A percentile compares a stretch with the other conserved stretches of the same genome.
These are phyloP conservation scores for Tolypocladium inflatum DNA, from an alignment of 2,329 filamentous ascomycete genomes.

Conservation along the genomic window DNA sequence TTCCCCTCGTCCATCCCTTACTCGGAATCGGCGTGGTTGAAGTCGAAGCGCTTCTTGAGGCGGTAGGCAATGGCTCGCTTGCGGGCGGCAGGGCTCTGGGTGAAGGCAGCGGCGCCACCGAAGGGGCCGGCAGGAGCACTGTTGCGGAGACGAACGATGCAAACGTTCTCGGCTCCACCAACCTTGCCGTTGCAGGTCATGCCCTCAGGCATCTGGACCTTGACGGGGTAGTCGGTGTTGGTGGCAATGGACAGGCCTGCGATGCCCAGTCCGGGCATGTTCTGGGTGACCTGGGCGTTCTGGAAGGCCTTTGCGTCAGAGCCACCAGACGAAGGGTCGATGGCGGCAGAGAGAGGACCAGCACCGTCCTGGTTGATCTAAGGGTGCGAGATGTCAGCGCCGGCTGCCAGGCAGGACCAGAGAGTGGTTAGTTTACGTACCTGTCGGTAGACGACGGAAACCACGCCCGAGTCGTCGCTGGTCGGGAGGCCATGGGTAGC, in stretches of 20 bases:
- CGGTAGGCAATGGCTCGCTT: conserved; percentile 53
- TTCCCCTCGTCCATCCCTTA: no score
- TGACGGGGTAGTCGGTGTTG: conserved; percentile 55
- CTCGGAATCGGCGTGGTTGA: conserved; percentile 9
- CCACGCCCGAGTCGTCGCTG: conserved; percentile 45
- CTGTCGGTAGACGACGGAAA: conserved; percentile 54
- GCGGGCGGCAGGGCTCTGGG: conserved; percentile 44
- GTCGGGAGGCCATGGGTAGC: conserved; percentile 48
- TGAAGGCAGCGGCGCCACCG: conserved; percentile 57
- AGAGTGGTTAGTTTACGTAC: conserved; percentile 11
- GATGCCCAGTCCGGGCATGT: conserved; percentile 49
- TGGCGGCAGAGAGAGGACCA: conserved; percentile 49
- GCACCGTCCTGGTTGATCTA: conserved; percentile 66
- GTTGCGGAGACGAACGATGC: conserved; percentile 57
- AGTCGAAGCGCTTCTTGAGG: conserved; percentile 27
- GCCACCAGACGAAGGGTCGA: conserved; percentile 56
- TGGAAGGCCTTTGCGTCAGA: conserved; percentile 52
- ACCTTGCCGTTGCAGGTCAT: conserved; percentile 56
- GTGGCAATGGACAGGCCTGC: conserved; percentile 48
- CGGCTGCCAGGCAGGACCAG: not conserved
- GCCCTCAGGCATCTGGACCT: conserved; percentile 57
- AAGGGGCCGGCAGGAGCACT: conserved; percentile 53
- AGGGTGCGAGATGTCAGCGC: not conserved
- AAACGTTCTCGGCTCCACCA: conserved; percentile 53
- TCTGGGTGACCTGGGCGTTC: conserved; percentile 45